These are phyloP conservation scores for Aegle marmelos DNA, from an alignment of 345 rosid genomes.

Conservation along the genomic window DNA sequence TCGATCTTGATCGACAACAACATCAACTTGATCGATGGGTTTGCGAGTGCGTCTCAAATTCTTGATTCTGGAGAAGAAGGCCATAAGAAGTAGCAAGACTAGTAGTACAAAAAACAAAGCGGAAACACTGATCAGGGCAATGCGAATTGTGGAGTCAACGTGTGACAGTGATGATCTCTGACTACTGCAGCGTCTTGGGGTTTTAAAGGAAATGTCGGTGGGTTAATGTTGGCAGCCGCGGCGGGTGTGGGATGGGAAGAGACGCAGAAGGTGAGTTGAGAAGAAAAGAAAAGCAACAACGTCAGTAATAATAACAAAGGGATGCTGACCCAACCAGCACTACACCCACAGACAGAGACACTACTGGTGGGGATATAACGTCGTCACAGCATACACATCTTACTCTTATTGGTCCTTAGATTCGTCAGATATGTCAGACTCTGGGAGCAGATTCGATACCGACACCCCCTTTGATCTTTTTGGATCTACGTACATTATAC, in stretches of 20 bases:
- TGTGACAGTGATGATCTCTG: conserved; percentile 1
- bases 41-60: conserved; percentile 12
- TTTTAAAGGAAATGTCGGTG: conserved; percentile 27
- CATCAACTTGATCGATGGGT: neutral
- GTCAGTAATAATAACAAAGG: conserved; percentile 11
- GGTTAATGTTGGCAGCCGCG: neutral
- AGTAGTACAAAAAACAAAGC: conserved; percentile 1
- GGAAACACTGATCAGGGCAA: conserved; percentile 7
- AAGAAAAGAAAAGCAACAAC: neutral
- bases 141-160: neutral
- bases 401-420: neutral
- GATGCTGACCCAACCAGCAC: conserved; percentile 6
- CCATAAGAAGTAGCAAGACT: conserved; percentile 33
- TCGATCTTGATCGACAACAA: neutral
- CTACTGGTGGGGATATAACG: neutral
- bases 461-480: neutral
- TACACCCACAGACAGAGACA: conserved; percentile 24
- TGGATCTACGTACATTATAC: neutral
- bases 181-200: neutral
- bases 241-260: conserved; percentile 20
- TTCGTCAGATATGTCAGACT: neutral
- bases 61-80: conserved; percentile 35
- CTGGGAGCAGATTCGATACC: neutral
- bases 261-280: conserved; percentile 25
- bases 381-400: neutral